Base-by-base conservation (phyloP, 495 filamentous ascomycete genomes). In the Opeltia flavorubescens region DNA sequence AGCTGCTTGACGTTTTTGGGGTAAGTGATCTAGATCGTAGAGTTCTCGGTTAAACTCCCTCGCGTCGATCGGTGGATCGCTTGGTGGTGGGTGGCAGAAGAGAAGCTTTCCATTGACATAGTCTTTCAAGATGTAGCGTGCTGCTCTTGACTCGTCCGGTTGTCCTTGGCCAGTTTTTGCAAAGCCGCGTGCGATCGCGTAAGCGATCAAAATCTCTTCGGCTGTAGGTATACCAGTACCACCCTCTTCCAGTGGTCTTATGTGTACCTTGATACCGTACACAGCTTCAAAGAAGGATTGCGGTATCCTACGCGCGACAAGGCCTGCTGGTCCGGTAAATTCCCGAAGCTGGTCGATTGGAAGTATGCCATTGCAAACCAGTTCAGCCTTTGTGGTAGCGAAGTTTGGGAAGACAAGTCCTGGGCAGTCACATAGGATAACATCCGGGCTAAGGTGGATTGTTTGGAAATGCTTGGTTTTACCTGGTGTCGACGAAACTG, bases 401-500 rank as follows among this genome's bases (percentile, higher is more conserved):
- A 96, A 99, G 63, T 96, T 95, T 48, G 93, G 89, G 65, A 99
- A 96, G 1, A 99, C 93, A 18, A 99, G 79, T 76, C 93, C 93
- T 25, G 93, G 93, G 57, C 93, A 99, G 78, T 99, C 93, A 67
- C 93, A 96, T 18, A 99, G 74, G 53, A 95, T 76, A 52, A 96
- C 84, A 50, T 79, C 74, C 13, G 88, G 81, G 51, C 83, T 88
- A 40, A 96, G 74, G 61, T 94, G 89, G 52, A 99, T 87, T 15
- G 93, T 99, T 62, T 99, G 93, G 68, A 99, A 99, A 58, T 99
- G 93, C 67, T 99, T 99, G 8, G 93, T 99, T 65, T 96, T 99
- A 48, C 93, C 93, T 5, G 93, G 93, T 2, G 93, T 99, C 24
- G 89, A 80, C 31, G 93, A 96, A 33, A 99, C 93, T 2, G 89